Percentiles rank a stretch among this genome's conserved stretches.
These are phyloP conservation scores for Scutellaria minor DNA, from an alignment of 257 asterid genomes.

Conservation along the genomic window DNA sequence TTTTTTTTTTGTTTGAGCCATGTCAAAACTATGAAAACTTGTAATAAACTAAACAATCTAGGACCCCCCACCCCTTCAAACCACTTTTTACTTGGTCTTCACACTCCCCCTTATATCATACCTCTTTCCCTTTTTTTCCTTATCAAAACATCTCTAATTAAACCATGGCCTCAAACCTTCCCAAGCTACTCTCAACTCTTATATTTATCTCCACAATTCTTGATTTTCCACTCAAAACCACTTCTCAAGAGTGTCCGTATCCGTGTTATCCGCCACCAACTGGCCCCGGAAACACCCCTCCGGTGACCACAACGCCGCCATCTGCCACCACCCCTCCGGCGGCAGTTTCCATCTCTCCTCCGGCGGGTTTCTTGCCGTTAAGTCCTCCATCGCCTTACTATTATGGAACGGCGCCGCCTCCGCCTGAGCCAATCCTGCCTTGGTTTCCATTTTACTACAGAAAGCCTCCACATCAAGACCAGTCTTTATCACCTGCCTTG, in stretches of 20 bases:
- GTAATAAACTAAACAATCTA: slow-evolving; percentile 14
- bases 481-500: slow-evolving; percentile 50
- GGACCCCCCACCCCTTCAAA: slow-evolving; percentile 23
- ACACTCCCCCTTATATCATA: slow-evolving; percentile 29
- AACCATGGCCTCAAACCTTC: slow-evolving; percentile 56
- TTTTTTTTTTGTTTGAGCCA: background rate
- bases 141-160: slow-evolving; percentile 15
- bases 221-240: slow-evolving; percentile 40
- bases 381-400: slow-evolving; percentile 46
- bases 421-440: slow-evolving; percentile 77
- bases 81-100: slow-evolving; percentile 30
- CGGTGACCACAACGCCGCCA: slow-evolving; percentile 54
- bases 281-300: slow-evolving; percentile 70
- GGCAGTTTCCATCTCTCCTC: slow-evolving; percentile 37
- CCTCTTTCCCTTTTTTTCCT: background rate
- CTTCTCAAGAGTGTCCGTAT: slow-evolving; percentile 80
- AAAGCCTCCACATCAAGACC: slow-evolving; percentile 72
- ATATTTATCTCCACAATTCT: slow-evolving; percentile 44
- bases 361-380: slow-evolving; percentile 35
- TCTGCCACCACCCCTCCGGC: slow-evolving; percentile 46
- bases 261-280: slow-evolving; percentile 92
- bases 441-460: slow-evolving; percentile 81
- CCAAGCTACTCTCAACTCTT: slow-evolving; percentile 43
- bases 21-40: slow-evolving; percentile 20
- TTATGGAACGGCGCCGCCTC: slow-evolving; percentile 65